Conservation (phyloP, 164 flowering plant species). For the Liquidambar formosana region DNA sequence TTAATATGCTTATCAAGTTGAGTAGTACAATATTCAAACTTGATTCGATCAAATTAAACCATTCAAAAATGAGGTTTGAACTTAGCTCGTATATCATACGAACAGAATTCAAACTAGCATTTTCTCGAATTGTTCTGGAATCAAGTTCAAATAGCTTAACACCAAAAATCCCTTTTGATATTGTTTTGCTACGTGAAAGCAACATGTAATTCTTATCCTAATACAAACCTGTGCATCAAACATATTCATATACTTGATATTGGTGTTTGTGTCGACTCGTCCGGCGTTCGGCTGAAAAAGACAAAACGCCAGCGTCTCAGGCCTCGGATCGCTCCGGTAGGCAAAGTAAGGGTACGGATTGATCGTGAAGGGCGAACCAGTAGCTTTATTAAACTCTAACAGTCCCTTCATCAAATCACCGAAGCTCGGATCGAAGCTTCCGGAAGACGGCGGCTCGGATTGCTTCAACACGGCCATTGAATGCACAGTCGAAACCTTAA, state of each 20-base stretch:
- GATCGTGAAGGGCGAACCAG: conserved; percentile 50
- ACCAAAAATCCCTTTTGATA: too few species aligned
- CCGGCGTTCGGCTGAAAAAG: conserved; percentile 52
- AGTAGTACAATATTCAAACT: too few species aligned
- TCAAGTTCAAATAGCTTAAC: too few species aligned
- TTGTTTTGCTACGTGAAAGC: too few species aligned
- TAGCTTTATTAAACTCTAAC: conserved; percentile 34
- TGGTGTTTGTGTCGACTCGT: conserved; percentile 37
- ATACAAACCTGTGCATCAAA: conserved; percentile 52
- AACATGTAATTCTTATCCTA: too few species aligned
- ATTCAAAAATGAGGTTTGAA: too few species aligned
- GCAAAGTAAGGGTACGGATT: conserved; percentile 61
- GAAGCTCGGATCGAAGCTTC: conserved; percentile 28
- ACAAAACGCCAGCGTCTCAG: conserved; percentile 47
- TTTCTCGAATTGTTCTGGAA: too few species aligned
- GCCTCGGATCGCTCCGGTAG: conserved; percentile 39
- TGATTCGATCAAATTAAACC: too few species aligned
- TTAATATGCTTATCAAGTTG: too few species aligned
- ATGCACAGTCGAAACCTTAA: conserved; percentile 54
- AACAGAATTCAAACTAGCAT: too few species aligned
- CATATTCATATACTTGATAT: conserved; percentile 56
- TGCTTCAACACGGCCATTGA: conserved; percentile 40
- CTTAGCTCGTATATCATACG: too few species aligned
- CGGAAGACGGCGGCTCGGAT: conserved; percentile 59
- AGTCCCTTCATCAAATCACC: conserved; percentile 34